Evolutionary conservation across 1,139 yeast species (phyloP), one percentile per base, ranked within the genome.

Genomic region (Tardiomyces digboiensis): DNA sequence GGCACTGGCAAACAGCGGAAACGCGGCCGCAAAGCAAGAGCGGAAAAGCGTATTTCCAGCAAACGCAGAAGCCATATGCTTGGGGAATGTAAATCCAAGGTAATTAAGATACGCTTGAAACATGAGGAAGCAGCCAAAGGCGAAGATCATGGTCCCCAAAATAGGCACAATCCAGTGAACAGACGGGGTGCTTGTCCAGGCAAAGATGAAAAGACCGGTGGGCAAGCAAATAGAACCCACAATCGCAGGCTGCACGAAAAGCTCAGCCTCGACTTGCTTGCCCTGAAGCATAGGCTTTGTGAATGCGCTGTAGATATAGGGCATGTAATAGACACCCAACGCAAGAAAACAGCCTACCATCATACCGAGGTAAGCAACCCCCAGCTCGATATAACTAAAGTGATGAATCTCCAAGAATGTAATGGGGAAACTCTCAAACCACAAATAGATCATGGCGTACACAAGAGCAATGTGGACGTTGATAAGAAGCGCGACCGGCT

Each of bases 111-210:
- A 76, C 13, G 85, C 68, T 62, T 85, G 84, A 71, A 86, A 86
- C 43, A 85, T 75, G 56, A 82, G 67, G 49, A 83, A 75, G 49
- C 82, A 69, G 2, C 91, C 86, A 57, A 80, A 80, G 1, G 91
- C 89, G 58, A 83, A 83, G 36, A 88, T 82, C 36, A 78, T 72
- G 51, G 87, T 88, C 0, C 91, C 79, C 26, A 83, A 76, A 39
- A 80, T 70, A 12, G 94, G 88, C 14, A 78, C 82, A 68, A 83
- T 78, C 93, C 93, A 86, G 61, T 84, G 93, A 23, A 83, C 76
- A 1, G 57, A 50, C 2, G 54, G 50, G 56, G 76, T 73, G 6
- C 86, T 75, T 3, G 88, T 71, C 94, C 94, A 85, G 10, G 82
- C 93, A 49, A 83, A 70, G 86, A 93, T 81, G 61, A 84, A 82